Conservation (phyloP, 345 rosid species). For the Physaria fendleri region DNA sequence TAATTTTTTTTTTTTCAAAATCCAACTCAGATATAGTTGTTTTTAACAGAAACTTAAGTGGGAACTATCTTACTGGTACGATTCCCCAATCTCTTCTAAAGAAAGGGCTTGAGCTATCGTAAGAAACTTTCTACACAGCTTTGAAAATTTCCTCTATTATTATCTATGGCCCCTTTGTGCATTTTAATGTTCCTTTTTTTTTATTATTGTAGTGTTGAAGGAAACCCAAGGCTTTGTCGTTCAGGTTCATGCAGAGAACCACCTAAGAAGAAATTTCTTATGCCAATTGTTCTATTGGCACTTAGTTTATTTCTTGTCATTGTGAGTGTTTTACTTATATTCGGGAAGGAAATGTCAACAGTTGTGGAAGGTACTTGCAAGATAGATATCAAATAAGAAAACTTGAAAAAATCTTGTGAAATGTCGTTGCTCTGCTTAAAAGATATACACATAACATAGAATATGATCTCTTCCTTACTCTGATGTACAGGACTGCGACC, state of each 20-base stretch:
- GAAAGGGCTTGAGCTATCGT: background rate
- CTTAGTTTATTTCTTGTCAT: background rate
- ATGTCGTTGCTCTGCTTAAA: background rate
- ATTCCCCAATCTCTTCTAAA: constrained; percentile 20
- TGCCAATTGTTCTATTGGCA: constrained; percentile 1
- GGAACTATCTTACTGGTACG: constrained; percentile 33
- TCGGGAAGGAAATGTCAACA: background rate
- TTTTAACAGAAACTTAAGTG: constrained; percentile 25
- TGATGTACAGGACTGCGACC: background rate
- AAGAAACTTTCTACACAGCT: background rate
- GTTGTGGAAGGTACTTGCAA: background rate
- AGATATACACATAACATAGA: background rate
- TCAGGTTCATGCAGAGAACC: background rate
- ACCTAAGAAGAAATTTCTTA: background rate
- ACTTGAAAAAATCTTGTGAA: background rate
- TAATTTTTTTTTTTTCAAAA: background rate
- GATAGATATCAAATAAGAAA: background rate
- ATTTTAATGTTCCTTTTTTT: background rate
- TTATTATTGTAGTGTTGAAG: background rate
- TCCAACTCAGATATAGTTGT: background rate
- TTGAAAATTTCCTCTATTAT: background rate
- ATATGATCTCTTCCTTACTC: background rate
- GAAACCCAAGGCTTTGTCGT: constrained; percentile 9
- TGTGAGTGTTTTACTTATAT: constrained; percentile 3
- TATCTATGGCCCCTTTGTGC: background rate